Evolutionary conservation across 2,329 filamentous ascomycete genomes (phyloP), one percentile per base, ranked within the genome.

Genomic region (Ascosphaera aggregata): DNA sequence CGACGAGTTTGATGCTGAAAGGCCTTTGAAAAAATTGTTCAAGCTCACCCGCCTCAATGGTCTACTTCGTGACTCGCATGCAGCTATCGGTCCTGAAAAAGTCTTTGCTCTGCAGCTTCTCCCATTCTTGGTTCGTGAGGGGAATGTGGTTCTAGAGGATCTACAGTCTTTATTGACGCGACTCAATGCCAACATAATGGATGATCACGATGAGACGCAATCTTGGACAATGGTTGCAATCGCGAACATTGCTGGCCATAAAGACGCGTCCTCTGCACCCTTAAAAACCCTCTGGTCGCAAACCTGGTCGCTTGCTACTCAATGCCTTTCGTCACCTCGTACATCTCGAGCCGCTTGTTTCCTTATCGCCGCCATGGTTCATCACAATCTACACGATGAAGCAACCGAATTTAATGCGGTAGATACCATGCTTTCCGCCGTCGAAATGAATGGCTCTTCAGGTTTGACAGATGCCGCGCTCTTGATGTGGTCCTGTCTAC

Each of bases 221-320:
- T 80, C 75, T 0, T 98, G 89, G 89, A 76, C 82, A 15, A 72
- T 92, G 62, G 55, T 94, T 39, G 76, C 75, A n/a, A 71, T 82
- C 51, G 65, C 80, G 44, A 80, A 58, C 40, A 48, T 60, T 41
- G 53, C 53, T 9, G 47, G 45, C 16, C 51, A 49, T 11, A 34
- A 48, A 13, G 40, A 46, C 41, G 51, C 67, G 16, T 55, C 50
- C 16, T 54, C 61, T 15, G 42, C 47, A n/a, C 51, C 51, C 34
- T 50, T 73, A 9, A 57, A 56, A 42, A 46, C 49, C 1, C 55
- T 61, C 19, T 94, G 84, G 82, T 64, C 67, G 41, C 71, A 79
- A 42, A 55, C 75, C 15, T 93, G 84, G 80, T 76, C 82, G 46
- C 60, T 80, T 7, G 72, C 78, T 19, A 67, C 69, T 35, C 71